Evolutionary conservation across 2,329 filamentous ascomycete species (phyloP), one percentile per base, ranked within the genome.

Genomic region (Xylariales sp.): DNA sequence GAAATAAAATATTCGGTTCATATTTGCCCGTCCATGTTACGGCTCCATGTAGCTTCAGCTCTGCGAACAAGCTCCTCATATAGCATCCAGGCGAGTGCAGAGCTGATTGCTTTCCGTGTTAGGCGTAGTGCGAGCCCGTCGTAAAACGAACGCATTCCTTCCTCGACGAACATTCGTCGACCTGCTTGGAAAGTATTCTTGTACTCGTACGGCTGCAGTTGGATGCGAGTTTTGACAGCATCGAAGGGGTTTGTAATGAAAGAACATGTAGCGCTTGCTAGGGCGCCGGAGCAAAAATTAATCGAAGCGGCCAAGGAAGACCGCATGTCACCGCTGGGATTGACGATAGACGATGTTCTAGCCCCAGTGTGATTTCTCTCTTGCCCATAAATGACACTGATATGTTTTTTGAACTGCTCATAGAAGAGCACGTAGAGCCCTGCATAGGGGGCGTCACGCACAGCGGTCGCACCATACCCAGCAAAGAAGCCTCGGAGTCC

Each of bases 171-270:
- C 85, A 98, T 95, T 56, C 81, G 74, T 53, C 71, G 76, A 28
- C 76, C 81, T 1, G 90, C 88, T 44, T 85, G 80, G 48, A 86
- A 62, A 74, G 91, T 87, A 54, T 97, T 96, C 23, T 74, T 72
- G 56, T 97, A 98, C 40, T 78, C 74, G 6, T 70, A 71, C 4
- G 93, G 93, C 68, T 94, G 87, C 23, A 98, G 72, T 65, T 98
- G 93, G 50, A 98, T 81, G 34, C 93, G 72, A 16, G 93, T 98
- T 69, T 98, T 98, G 61, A 97, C 82, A 1, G 89, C 89, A 62
- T 98, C 93, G 54, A 97, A 97, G 0, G 93, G 93, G 60, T 98
- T 98, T 7, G 93, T 96, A 25, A 97, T 73, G 4, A 84, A 83
- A 1, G 90, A 96, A 39, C 89, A 94, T 20, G 86, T 67, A 2